phyloP scores from a whole-genome alignment of 192 early-diverging fungal species.

The Umbelopsis sp. region DNA sequence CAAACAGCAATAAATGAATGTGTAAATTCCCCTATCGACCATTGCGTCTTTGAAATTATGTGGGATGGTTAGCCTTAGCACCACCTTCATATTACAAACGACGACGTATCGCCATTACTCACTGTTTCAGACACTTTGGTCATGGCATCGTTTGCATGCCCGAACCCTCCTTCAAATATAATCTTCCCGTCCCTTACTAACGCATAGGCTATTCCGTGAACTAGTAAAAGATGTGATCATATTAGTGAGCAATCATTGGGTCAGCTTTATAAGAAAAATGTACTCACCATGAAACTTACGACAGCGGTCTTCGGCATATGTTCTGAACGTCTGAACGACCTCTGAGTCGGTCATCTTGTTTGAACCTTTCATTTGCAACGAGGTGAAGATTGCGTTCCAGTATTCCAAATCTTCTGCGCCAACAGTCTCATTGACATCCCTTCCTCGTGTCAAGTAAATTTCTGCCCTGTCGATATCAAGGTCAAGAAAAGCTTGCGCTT shows the following conservation, averaged over 20 bases:
- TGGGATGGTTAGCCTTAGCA: neutral
- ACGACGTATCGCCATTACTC: neutral
- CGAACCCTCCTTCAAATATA: neutral
- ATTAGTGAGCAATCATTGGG: neutral
- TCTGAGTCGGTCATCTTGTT: neutral
- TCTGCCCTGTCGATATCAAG: no score
- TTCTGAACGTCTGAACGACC: neutral
- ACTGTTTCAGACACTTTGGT: neutral
- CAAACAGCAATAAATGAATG: neutral
- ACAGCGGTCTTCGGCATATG: neutral
- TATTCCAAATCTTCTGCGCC: no score
- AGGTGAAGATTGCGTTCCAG: neutral
- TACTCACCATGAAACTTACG: neutral
- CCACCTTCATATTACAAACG: neutral
- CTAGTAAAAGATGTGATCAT: neutral
- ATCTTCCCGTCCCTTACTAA: neutral
- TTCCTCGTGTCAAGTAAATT: no score
- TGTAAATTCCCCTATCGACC: neutral
- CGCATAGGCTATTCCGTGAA: neutral
- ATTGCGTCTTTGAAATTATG: neutral
- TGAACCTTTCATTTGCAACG: neutral
- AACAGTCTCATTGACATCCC: no score
- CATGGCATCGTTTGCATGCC: neutral
- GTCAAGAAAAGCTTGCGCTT: no score
- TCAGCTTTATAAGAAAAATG: neutral